Evolutionary conservation across 2,329 filamentous ascomycete species (phyloP), one percentile per base, ranked within the genome.

Genomic region (Colletotrichum tropicicola): DNA sequence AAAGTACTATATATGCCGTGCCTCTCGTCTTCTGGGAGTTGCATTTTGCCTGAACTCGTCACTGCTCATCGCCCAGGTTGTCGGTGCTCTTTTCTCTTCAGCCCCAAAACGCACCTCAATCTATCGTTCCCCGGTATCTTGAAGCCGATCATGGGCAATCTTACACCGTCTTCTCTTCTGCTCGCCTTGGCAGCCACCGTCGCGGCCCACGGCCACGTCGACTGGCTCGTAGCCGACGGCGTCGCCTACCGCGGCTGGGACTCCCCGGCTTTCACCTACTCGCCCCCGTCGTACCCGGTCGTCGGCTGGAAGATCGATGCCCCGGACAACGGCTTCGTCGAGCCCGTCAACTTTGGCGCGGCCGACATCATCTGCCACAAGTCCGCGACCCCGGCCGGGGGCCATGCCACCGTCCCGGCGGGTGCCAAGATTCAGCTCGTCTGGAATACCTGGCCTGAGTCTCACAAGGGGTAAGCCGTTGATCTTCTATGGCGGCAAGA

Each of bases 401-500:
- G 78, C 56, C 76, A 77, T 15, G 78, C 79, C 30, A 71, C 72
- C 4, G 84, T 91, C 35, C 78, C 82, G 13, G 90, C 89, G 12
- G 90, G 90, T 65, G 79, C 81, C 68, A 80, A 80, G 10, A 75
- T 92, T 67, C 79, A 85, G 66, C 77, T 92, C 49, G 81, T 87
- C 70, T 92, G 89, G 90, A 86, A 82, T 60, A 79, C 79, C n/a
- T 92, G 89, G 90, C 89, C 89, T 13, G 80, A 85, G 7, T 85
- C 82, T 60, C 83, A 92, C 78, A 83, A 89, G 69, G 87, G 32
- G 13, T 12, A 35, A n/a, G n/a, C n/a, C n/a, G 32, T n/a, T 4
- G 10, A 35, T 4, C 5, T 13, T 35, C 13, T n/a, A n/a, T n/a
- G n/a, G n/a, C n/a, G n/a, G n/a, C 10, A 13, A 15, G 32, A 35